Evolutionary conservation across 352 stramenopile genomes (phyloP), one percentile per base, ranked within the genome.

Genomic region (Phytopythium montanum): DNA sequence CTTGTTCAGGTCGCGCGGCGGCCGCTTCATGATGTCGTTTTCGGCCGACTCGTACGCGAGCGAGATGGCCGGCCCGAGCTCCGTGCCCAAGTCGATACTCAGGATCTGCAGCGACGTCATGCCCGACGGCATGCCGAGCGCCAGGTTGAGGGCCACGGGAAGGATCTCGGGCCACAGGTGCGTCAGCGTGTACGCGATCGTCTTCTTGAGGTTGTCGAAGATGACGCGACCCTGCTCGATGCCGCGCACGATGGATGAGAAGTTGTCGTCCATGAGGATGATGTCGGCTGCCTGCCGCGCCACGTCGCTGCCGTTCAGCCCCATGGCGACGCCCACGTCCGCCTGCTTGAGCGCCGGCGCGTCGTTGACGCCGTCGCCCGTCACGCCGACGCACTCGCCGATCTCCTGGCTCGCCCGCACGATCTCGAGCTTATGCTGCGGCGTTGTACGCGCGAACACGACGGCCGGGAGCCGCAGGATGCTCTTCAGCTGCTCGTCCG

Each of bases 301-400:
- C 2, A 99, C 97, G 54, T 97, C 92, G 34, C 91, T 98, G 58
- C 96, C 96, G 64, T 90, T 95, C 55, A 92, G 88, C 26, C 95
- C 97, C 96, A 99, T 99, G 2, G 97, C 95, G 52, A 99, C 88
- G 67, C 97, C 96, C 52, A 99, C 97, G 66, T 98, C 92, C 0
- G 94, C 96, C 38, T 87, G 68, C 60, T 87, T 87, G 19, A 88
- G 53, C 5, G 79, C 76, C 12, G 76, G 79, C 6, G 79, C 70
- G n/a, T 88, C 79, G 59, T 88, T 87, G 33, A 88, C 76, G 25
- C 79, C 79, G 36, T 87, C 74, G 33, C 97, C 96, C n/a, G 94
- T 85, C 50, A 85, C 68, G 18, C 86, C 92, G 12, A 97, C 81
- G 31, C 52, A 65, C 33, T 68, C 59, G 3, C 62, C 66, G 13